Percentiles rank a stretch among this genome's conserved stretches.
Evolutionary conservation across 345 rosid genomes (phyloP).

Genomic region (Gossypium raimondii): DNA sequence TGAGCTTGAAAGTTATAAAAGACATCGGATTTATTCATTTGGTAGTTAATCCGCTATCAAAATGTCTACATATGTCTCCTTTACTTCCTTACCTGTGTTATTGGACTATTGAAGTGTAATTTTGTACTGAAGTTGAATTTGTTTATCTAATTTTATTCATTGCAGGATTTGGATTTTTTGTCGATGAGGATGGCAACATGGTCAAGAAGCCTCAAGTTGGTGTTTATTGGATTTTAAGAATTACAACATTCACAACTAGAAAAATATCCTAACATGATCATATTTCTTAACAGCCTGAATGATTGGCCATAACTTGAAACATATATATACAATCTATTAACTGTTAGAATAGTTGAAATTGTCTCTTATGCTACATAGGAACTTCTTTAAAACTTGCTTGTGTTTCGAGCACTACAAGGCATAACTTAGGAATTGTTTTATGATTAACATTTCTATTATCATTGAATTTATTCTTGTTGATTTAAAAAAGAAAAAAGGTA

Average conservation of each 20-base stretch:
- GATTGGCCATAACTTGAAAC: not conserved
- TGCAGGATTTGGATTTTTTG: conserved; percentile 80
- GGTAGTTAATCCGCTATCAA: not conserved
- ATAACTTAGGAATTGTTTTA: not conserved
- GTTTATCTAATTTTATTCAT: not conserved
- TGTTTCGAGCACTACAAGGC: not conserved
- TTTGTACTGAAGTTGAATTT: not conserved
- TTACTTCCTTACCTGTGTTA: not conserved
- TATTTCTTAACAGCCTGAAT: not conserved
- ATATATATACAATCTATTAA: not conserved
- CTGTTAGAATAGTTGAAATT: not conserved
- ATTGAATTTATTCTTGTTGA: not conserved
- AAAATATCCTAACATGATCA: not conserved
- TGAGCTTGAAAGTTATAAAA: conserved; percentile 6
- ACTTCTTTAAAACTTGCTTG: not conserved
- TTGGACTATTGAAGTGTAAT: not conserved
- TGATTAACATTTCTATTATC: not conserved
- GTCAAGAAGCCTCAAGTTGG: conserved; percentile 81
- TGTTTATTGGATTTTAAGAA: not conserved
- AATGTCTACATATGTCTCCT: not conserved
- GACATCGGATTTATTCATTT: not conserved
- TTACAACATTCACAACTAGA: not conserved
- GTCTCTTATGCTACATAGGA: not conserved
- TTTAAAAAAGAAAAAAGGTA: not conserved
- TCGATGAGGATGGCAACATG: conserved; percentile 63